Evolutionary conservation across 495 filamentous ascomycete genomes (phyloP).

Genomic region (Hyphodiscus hymeniophilus): DNA sequence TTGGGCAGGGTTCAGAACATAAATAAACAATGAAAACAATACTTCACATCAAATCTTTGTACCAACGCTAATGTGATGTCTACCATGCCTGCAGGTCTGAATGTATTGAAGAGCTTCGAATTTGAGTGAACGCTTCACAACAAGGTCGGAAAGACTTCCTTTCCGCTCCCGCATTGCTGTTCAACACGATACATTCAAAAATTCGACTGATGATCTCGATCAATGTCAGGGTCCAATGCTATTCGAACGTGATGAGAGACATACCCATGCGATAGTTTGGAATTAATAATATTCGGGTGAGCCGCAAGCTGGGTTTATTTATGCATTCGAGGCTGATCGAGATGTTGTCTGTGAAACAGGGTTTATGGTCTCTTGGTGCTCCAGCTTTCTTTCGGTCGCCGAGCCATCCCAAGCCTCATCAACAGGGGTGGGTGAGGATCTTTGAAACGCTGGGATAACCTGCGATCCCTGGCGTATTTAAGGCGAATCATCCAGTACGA

Average conservation of each 20-base stretch:
- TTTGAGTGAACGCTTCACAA: conserved; percentile 16
- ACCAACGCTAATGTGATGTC: no score
- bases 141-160: conserved; percentile 30
- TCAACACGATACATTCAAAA: conserved; percentile 34
- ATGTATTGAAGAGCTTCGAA: conserved; percentile 21
- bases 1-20: no score
- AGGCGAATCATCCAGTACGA: conserved; percentile 29
- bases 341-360: conserved; percentile 37
- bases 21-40: no score
- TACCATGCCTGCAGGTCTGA: no score
- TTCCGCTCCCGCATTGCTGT: conserved; percentile 29
- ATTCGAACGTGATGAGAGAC: conserved; percentile 29
- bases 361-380: conserved; percentile 39
- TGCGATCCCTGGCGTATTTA: conserved; percentile 29
- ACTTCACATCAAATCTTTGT: no score
- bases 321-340: conserved; percentile 25
- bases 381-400: conserved; percentile 34
- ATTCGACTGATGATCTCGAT: conserved; percentile 27
- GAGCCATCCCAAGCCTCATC: conserved; percentile 33
- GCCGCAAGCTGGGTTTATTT: conserved; percentile 33
- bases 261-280: conserved; percentile 38
- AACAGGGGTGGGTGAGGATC: conserved; percentile 30
- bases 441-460: conserved; percentile 38
- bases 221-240: conserved; percentile 27
- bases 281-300: conserved; percentile 39